Percentiles rank a stretch among this genome's conserved stretches.
These are phyloP conservation scores for Helichrysum umbraculigerum DNA, from an alignment of 129 eudicot genomes.

Conservation along the genomic window DNA sequence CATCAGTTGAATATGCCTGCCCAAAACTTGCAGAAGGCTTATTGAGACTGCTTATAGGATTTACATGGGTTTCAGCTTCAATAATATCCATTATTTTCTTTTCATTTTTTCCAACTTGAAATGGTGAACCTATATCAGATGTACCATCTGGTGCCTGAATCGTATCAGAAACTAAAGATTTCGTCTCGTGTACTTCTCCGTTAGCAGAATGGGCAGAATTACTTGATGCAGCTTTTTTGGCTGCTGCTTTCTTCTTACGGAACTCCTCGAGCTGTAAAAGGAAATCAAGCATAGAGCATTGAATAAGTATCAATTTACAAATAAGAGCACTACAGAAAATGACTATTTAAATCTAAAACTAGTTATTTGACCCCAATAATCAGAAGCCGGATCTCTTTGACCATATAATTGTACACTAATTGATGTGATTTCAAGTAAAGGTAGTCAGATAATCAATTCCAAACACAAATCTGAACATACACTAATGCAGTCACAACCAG, in stretches of 20 bases:
- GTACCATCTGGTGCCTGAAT: conserved; percentile 35
- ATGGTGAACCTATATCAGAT: conserved; percentile 38
- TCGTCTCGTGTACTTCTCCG: conserved; percentile 41
- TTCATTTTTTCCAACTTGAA: conserved; percentile 35
- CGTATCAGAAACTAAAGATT: conserved; percentile 47
- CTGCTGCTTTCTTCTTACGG: conserved; percentile 90
- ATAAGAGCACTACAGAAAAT: not conserved
- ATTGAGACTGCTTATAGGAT: no score
- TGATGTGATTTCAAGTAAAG: not conserved
- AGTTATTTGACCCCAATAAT: not conserved
- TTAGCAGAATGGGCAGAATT: conserved; percentile 49
- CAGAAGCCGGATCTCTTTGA: not conserved
- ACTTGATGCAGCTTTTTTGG: conserved; percentile 53
- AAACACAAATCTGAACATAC: not conserved
- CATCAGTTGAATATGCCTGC: no score
- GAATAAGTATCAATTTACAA: not conserved
- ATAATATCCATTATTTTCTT: conserved; percentile 25
- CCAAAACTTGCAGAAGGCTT: no score
- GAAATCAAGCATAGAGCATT: conserved; percentile 4
- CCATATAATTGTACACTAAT: not conserved
- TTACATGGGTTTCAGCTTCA: conserved; percentile 29
- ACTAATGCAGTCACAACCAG: not conserved
- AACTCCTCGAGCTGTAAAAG: conserved; percentile 83
- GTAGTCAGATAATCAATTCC: no score
- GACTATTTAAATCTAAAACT: not conserved